A percentile compares a stretch with the other conserved stretches of the same genome.
These are phyloP conservation scores for Juglanconis oblonga DNA, from an alignment of 2,329 filamentous ascomycete species.

Conservation along the genomic window DNA sequence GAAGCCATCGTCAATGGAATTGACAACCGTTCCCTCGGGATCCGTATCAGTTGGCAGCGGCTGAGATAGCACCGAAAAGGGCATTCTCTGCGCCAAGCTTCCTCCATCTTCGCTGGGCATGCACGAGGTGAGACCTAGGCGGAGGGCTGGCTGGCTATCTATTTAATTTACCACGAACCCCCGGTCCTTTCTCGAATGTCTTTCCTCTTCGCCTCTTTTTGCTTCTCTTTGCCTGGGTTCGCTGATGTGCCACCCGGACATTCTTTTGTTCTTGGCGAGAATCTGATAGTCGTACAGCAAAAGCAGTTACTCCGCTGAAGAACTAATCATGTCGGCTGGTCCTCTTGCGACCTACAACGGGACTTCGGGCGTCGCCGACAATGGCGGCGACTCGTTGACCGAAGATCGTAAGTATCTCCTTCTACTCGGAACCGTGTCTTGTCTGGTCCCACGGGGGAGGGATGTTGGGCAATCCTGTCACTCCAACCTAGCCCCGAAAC, in stretches of 20 bases:
- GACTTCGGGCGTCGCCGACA: slow-evolving; percentile 44
- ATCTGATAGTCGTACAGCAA: not conserved
- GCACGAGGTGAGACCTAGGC: not conserved
- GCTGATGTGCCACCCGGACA: not conserved
- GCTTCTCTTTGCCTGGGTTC: not conserved
- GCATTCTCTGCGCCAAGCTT: not conserved
- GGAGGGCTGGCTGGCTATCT: not conserved
- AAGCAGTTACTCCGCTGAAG: not conserved
- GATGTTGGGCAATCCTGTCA: slow-evolving; percentile 22
- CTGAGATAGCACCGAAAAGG: not conserved
- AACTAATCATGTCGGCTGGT: slow-evolving; percentile 30
- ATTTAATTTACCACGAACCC: not conserved
- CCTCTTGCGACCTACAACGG: slow-evolving; percentile 46
- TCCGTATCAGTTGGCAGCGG: not conserved
- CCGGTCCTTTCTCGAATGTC: not conserved
- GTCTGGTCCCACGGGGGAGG: too few species aligned
- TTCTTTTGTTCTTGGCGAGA: too few species aligned
- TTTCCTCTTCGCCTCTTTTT: not conserved
- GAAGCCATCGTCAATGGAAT: not conserved
- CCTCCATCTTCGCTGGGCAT: not conserved
- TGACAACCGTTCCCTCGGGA: not conserved
- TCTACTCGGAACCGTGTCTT: slow-evolving; percentile 62
- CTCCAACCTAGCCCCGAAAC: slow-evolving; percentile 18
- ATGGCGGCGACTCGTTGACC: slow-evolving; percentile 51
- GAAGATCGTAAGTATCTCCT: slow-evolving; percentile 85